Percentiles rank a stretch among this genome's conserved stretches.
These are phyloP conservation scores for Hymenoscyphus scutula DNA, from an alignment of 2,329 filamentous ascomycete species.

Conservation along the genomic window DNA sequence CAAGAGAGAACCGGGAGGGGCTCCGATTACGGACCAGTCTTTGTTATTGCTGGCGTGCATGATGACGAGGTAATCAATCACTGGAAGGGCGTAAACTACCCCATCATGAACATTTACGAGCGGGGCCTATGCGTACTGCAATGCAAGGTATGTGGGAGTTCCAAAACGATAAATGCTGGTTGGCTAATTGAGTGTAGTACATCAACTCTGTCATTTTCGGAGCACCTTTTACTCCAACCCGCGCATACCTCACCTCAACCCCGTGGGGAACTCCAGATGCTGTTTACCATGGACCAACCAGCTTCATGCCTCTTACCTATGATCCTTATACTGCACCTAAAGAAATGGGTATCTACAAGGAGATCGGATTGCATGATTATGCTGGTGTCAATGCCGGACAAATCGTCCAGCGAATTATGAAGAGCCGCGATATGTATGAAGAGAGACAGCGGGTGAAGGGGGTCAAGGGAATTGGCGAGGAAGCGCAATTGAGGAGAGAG, in stretches of 20 bases:
- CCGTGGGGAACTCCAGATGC: conserved; percentile 73
- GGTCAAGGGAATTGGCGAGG: conserved; percentile 77
- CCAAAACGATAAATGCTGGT: background rate
- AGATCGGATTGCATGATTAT: conserved; percentile 76
- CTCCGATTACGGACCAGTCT: conserved; percentile 76
- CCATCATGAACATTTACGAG: conserved; percentile 99
- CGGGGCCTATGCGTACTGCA: conserved; percentile 92
- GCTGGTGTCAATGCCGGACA: conserved; percentile 86
- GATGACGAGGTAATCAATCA: conserved; percentile 93
- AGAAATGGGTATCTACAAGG: conserved; percentile 76
- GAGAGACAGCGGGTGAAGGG: conserved; percentile 88
- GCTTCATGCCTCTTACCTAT: conserved; percentile 66
- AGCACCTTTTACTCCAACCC: conserved; percentile 83
- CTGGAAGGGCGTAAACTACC: conserved; percentile 97
- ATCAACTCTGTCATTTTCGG: conserved; percentile 85
- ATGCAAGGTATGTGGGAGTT: conserved; percentile 65
- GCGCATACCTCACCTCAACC: conserved; percentile 70
- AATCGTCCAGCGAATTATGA: conserved; percentile 88
- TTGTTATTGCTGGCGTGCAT: conserved; percentile 90
- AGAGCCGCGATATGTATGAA: conserved; percentile 83
- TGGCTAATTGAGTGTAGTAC: conserved; percentile 54
- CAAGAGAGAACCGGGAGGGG: conserved; percentile 61
- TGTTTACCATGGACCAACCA: conserved; percentile 95
- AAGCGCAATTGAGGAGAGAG: conserved; percentile 60
- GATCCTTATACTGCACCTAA: conserved; percentile 81